A percentile compares a stretch with the other conserved stretches of the same genome.
phyloP scores from a whole-genome alignment of 768 basidiomycete species.

The Daedaleopsis nitida region DNA sequence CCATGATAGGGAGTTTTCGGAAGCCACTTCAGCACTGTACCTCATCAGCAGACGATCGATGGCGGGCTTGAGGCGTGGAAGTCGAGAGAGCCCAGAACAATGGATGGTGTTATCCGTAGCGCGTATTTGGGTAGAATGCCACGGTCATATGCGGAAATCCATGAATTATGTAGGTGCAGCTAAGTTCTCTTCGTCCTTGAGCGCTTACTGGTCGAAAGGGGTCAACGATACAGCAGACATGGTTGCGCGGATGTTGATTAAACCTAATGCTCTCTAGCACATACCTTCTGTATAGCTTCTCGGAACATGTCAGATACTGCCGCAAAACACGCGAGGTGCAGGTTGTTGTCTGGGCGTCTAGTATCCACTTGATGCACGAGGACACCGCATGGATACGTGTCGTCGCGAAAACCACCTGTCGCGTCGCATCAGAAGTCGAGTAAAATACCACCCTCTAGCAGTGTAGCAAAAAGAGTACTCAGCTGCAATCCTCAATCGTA shows the following conservation, averaged over 20 bases:
- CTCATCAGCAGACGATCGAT: not conserved
- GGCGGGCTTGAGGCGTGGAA: not conserved
- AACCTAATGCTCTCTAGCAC: no score
- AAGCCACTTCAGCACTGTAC: not conserved
- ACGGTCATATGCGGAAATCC: not conserved
- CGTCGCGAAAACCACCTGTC: not conserved
- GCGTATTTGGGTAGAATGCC: not conserved
- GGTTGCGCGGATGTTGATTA: no score
- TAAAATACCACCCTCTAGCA: no score
- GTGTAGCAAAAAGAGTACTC: no score
- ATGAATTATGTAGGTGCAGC: not conserved
- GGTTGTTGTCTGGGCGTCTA: not conserved
- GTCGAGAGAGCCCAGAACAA: not conserved
- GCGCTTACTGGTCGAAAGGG: not conserved
- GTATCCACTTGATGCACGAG: not conserved
- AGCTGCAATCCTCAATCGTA: no score
- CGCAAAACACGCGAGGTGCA: not conserved
- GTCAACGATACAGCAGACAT: not conserved
- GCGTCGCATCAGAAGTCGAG: not conserved
- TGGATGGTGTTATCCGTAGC: not conserved
- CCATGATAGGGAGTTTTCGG: not conserved
- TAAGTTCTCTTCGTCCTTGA: not conserved
- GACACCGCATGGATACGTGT: not conserved
- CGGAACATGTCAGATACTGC: no score
- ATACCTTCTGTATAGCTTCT: no score